These are phyloP conservation scores for Tilletia setariae DNA, from an alignment of 1,284 basidiomycete species.

Conservation along the genomic window DNA sequence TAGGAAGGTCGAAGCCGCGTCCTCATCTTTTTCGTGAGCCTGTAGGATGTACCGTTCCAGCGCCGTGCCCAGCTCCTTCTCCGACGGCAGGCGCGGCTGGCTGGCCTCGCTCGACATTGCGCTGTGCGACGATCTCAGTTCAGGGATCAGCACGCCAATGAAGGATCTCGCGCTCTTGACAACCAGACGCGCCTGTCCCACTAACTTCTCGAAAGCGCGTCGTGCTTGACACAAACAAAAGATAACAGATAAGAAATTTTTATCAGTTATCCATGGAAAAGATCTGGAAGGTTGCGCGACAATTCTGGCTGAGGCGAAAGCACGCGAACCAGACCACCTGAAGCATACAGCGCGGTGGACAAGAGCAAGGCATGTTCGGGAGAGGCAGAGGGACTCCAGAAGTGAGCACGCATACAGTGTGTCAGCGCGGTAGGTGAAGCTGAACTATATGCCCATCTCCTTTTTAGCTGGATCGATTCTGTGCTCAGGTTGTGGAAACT, in stretches of 20 bases:
- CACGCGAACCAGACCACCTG: neutral
- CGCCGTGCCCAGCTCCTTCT: neutral
- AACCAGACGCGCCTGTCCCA: too few relatives aligned
- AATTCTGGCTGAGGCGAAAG: too few relatives aligned
- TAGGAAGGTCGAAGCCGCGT: neutral
- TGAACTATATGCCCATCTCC: neutral
- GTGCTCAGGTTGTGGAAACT: neutral
- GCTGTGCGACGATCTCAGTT: neutral
- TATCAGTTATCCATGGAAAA: too few relatives aligned
- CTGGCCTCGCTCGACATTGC: neutral
- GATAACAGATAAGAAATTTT: too few relatives aligned
- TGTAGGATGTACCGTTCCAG: neutral
- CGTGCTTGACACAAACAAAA: too few relatives aligned
- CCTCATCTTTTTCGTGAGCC: neutral
- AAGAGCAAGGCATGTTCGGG: slow-evolving; percentile 2
- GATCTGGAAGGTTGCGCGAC: too few relatives aligned
- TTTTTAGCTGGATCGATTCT: slow-evolving; percentile 1
- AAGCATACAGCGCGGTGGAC: neutral
- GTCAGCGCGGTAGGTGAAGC: neutral
- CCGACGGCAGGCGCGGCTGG: neutral
- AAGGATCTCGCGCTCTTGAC: neutral
- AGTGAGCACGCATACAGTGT: neutral
- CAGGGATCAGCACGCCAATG: neutral
- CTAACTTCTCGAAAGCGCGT: too few relatives aligned
- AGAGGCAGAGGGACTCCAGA: neutral